Base-by-base conservation (phyloP, 1,284 basidiomycete species). In the Somion occarium region DNA sequence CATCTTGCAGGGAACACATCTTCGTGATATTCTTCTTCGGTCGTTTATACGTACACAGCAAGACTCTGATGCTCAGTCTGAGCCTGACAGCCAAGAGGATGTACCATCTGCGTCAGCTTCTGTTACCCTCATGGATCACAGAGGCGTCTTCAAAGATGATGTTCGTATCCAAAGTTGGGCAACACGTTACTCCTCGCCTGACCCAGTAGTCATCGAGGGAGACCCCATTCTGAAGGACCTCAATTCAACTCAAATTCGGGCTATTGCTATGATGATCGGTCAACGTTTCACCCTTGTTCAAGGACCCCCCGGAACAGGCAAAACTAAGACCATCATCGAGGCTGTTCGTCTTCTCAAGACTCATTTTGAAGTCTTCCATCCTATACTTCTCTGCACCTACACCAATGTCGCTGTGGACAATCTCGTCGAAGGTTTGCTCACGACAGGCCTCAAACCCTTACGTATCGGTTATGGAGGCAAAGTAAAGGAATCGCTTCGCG, bases 401-500 rank as follows among this genome's bases (percentile, higher is more conserved):
- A 98, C 95, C 37, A 96, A 98, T 59, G 90, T 86, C 22, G 93
- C 95, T 0, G 91, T 96, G n/a, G 93, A 98, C 66, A 93, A 97
- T 59, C 78, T 98, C 5, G 82, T 94, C 27, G 85, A 89, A 60
- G 87, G 88, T 0, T 74, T 91, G 22, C 76, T 76, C 53, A 61
- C 68, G 34, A 70, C 77, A 1, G 84, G 85, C 0, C 68, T 96
- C 46, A 83, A 83, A 49, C 87, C 92, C 0, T 70, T 96, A 3
- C 87, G 94, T 1, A 76, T 91, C 11, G 91, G 91, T 2, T 81
- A 76, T 34, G 73, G 74, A 1, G 79, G 79, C n/a, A 78, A 79
- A 45, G 80, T 89, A 25, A 78, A 80, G 30, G 65, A 75, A 0
- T 76, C 80, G 11, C 71, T 93, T 3, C 43, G 12, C 7, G 13